These are phyloP conservation scores for Eucalyptus marginata DNA, from an alignment of 345 rosid genomes.

Conservation along the genomic window DNA sequence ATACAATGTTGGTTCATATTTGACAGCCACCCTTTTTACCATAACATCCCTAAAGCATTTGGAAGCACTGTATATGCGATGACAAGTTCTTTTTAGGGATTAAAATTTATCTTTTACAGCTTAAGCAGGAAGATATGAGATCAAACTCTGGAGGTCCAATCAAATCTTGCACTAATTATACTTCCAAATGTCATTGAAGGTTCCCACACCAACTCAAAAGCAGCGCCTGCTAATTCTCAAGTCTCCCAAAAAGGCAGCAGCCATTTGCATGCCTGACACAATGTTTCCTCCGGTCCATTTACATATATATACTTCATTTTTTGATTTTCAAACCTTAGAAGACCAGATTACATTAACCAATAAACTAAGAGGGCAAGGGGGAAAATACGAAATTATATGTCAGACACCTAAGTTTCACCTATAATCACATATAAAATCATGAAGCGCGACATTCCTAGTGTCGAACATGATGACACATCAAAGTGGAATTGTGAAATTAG, in stretches of 20 bases:
- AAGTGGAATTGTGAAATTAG: neutral
- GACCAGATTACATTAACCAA: neutral
- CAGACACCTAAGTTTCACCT: neutral
- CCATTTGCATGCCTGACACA: neutral
- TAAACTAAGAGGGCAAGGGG: neutral
- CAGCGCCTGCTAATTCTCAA: neutral
- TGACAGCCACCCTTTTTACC: neutral
- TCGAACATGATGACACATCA: neutral
- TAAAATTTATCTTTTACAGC: neutral
- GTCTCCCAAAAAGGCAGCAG: neutral
- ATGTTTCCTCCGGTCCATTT: neutral
- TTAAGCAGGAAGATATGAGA: neutral
- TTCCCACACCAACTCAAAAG: neutral
- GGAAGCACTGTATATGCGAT: neutral
- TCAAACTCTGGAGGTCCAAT: neutral
- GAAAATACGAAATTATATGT: neutral
- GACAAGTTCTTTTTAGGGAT: neutral
- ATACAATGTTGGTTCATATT: neutral
- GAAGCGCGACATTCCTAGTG: neutral
- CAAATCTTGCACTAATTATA: neutral
- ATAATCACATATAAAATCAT: neutral
- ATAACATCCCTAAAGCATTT: neutral
- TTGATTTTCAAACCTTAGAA: neutral
- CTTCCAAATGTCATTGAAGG: neutral
- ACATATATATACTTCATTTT: neutral